Conservation (phyloP, 179 eudicot species). For the Amaranthus tricolor region DNA sequence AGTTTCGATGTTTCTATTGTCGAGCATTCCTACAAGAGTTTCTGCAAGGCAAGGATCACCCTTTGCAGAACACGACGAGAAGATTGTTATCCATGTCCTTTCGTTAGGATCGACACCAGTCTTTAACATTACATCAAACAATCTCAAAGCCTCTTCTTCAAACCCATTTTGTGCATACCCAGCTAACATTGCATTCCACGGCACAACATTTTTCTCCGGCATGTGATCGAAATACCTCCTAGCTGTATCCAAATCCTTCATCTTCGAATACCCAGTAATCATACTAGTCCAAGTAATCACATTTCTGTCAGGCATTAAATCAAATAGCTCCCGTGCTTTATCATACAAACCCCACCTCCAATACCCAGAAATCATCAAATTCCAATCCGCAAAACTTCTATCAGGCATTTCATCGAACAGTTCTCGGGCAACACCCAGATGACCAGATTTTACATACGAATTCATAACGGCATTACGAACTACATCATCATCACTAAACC, state of each 20-base stretch:
- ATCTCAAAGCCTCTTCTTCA: conserved; percentile 36
- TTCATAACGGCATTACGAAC: conserved; percentile 48
- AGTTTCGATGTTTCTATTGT: conserved; percentile 25
- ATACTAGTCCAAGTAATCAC: conserved; percentile 67
- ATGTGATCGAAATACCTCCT: conserved; percentile 54
- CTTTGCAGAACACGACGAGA: conserved; percentile 47
- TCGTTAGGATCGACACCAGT: conserved; percentile 49
- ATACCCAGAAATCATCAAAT: conserved; percentile 59
- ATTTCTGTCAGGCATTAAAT: conserved; percentile 49
- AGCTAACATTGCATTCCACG: conserved; percentile 74
- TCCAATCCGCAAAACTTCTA: conserved; percentile 53
- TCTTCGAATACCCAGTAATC: conserved; percentile 58
- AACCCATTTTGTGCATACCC: conserved; percentile 59
- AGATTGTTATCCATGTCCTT: conserved; percentile 57
- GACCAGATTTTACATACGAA: conserved; percentile 46
- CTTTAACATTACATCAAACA: conserved; percentile 48
- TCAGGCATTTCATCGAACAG: conserved; percentile 67
- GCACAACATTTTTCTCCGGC: conserved; percentile 57
- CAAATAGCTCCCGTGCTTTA: conserved; percentile 49
- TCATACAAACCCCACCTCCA: conserved; percentile 53
- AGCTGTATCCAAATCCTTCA: conserved; percentile 47
- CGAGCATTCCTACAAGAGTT: conserved; percentile 38
- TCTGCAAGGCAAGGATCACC: conserved; percentile 50
- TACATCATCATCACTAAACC: conserved; percentile 32
- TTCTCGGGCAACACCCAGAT: conserved; percentile 43